phyloP scores from a whole-genome alignment of 345 rosid species.

The Sisymbrium irio region DNA sequence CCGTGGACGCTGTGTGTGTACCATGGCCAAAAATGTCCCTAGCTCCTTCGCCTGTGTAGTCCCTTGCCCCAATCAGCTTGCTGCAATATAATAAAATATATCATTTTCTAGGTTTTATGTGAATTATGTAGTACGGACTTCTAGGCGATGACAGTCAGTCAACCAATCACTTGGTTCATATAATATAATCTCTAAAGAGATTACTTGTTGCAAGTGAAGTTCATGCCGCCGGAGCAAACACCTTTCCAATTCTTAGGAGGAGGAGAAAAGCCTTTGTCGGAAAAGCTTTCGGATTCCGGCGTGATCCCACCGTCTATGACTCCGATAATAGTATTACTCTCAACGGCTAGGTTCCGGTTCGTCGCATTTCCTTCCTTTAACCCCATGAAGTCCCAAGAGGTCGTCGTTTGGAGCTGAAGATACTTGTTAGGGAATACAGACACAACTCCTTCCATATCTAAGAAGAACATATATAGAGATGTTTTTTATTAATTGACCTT shows the following conservation, averaged over 20 bases:
- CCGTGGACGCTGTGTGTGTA: slow-evolving; percentile 58
- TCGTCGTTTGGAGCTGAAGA: slow-evolving; percentile 42
- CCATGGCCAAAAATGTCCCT: slow-evolving; percentile 36
- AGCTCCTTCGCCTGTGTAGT: slow-evolving; percentile 26
- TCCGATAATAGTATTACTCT: slow-evolving; percentile 44
- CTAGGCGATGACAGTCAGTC: neutral
- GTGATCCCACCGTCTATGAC: slow-evolving; percentile 42
- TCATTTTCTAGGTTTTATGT: neutral
- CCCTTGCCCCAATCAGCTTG: slow-evolving; percentile 33
- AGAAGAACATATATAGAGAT: neutral
- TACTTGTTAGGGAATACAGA: slow-evolving; percentile 48
- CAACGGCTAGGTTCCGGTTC: neutral
- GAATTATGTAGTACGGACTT: neutral
- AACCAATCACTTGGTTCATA: neutral
- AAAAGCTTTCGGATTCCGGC: slow-evolving; percentile 51
- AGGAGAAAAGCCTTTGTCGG: slow-evolving; percentile 44
- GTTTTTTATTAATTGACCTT: neutral
- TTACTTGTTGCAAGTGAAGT: slow-evolving; percentile 58
- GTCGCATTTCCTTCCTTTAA: slow-evolving; percentile 22
- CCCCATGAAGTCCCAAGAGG: slow-evolving; percentile 64
- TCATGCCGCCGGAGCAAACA: slow-evolving; percentile 32
- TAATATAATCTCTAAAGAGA: neutral
- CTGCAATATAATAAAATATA: neutral
- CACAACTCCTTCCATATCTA: slow-evolving; percentile 41
- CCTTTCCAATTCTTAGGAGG: slow-evolving; percentile 52